These are phyloP conservation scores for Solanum chacoense DNA, from an alignment of 305 asterid genomes.

Conservation along the genomic window DNA sequence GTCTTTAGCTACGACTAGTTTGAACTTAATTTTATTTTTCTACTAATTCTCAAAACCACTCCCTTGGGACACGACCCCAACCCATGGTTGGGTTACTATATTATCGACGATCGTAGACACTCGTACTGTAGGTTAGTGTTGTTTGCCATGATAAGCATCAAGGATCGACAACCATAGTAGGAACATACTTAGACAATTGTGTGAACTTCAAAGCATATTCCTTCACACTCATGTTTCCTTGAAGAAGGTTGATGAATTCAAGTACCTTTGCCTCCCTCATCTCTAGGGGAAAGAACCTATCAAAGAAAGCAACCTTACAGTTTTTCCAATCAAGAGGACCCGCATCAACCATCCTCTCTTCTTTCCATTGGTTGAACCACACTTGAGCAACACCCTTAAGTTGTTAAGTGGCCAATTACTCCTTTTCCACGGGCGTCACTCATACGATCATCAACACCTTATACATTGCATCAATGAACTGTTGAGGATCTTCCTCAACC, in stretches of 20 bases:
- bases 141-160: too few species aligned
- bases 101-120: too few species aligned
- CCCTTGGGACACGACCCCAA: too few species aligned
- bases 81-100: too few species aligned
- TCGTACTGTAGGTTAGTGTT: too few species aligned
- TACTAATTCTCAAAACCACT: too few species aligned
- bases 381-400: neutral
- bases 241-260: neutral
- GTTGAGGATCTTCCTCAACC: neutral
- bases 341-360: neutral
- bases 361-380: neutral
- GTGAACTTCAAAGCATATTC: neutral
- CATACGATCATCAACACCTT: neutral
- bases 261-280: neutral
- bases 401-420: neutral
- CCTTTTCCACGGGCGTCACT: neutral
- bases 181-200: neutral
- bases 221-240: neutral
- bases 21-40: too few species aligned
- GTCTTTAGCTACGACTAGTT: too few species aligned
- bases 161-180: neutral
- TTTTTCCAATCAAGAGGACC: neutral
- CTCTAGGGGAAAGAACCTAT: neutral
- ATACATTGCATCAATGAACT: neutral
- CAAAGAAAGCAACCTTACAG: neutral